Conservation (phyloP, 768 basidiomycete genomes). For the Sporobolomyces phaffii region DNA sequence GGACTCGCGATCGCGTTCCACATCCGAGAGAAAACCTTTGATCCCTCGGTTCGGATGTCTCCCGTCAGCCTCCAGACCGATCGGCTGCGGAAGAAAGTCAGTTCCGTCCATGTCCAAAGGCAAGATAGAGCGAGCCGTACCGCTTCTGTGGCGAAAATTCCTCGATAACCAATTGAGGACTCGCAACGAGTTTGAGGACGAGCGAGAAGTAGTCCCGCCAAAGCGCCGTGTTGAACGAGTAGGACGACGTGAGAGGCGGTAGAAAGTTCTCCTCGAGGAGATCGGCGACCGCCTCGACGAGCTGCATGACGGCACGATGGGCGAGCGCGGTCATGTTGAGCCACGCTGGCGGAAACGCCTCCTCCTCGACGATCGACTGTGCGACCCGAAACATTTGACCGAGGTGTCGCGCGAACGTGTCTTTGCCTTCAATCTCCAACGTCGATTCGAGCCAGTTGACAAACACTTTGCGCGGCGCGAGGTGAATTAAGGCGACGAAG, state of each 20-base stretch:
- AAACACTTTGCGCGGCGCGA: constrained; percentile 71
- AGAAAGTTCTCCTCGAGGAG: constrained; percentile 76
- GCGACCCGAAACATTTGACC: constrained; percentile 74
- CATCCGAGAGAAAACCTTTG: constrained; percentile 65
- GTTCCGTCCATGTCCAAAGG: background rate
- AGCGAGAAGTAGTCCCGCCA: constrained; percentile 79
- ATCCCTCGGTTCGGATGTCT: constrained; percentile 87
- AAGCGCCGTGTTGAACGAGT: constrained; percentile 64
- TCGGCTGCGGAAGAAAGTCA: constrained; percentile 50
- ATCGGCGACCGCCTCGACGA: constrained; percentile 72
- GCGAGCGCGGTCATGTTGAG: constrained; percentile 82
- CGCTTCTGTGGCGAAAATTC: constrained; percentile 85
- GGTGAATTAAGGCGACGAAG: constrained; percentile 69
- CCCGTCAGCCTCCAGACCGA: constrained; percentile 95
- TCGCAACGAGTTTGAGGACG: constrained; percentile 72
- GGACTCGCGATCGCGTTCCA: constrained; percentile 82
- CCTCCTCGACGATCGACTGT: constrained; percentile 71
- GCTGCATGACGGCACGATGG: constrained; percentile 78
- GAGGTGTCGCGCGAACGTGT: constrained; percentile 65
- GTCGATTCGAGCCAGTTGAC: constrained; percentile 69
- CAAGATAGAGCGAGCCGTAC: background rate
- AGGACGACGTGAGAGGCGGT: constrained; percentile 59
- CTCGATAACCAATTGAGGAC: constrained; percentile 86
- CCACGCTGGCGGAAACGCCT: constrained; percentile 86
- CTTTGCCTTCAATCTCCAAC: constrained; percentile 81